Evolutionary conservation across 345 rosid species (phyloP).

Genomic region (Bruguiera parviflora): DNA sequence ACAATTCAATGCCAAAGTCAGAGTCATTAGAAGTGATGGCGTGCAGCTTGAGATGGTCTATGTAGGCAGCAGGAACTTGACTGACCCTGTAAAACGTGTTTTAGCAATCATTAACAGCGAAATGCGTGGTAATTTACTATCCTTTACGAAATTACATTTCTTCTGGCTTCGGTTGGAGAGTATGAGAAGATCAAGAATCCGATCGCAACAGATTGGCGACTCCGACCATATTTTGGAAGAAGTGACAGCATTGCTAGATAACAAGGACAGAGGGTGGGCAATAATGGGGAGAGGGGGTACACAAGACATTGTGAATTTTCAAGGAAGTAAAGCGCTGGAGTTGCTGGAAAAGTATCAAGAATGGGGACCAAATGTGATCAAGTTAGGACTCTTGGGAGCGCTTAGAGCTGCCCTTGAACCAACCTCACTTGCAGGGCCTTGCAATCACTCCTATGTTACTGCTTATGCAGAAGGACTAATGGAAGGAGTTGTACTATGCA

Average conservation of each 20-base stretch:
- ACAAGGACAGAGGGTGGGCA: constrained; percentile 52
- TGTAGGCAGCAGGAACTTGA: constrained; percentile 39
- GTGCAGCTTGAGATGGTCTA: constrained; percentile 51
- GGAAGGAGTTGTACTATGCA: constrained; percentile 39
- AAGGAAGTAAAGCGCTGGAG: constrained; percentile 35
- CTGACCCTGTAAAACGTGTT: constrained; percentile 23
- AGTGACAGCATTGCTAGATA: constrained; percentile 45
- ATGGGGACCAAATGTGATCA: constrained; percentile 49
- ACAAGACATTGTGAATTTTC: constrained; percentile 31
- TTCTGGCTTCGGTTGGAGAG: constrained; percentile 73
- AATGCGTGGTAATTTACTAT: constrained; percentile 25
- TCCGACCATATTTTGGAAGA: constrained; percentile 43
- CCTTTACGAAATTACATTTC: constrained; percentile 40
- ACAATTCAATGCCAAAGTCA: constrained; percentile 38
- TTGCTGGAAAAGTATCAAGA: constrained; percentile 37
- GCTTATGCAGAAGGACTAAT: constrained; percentile 40
- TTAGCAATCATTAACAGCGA: constrained; percentile 31
- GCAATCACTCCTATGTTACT: constrained; percentile 37
- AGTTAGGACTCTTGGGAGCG: constrained; percentile 51
- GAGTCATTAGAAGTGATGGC: constrained; percentile 33
- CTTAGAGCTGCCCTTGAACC: constrained; percentile 40
- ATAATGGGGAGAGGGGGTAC: constrained; percentile 48
- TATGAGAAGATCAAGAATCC: constrained; percentile 50
- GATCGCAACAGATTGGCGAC: constrained; percentile 22
- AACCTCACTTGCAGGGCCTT: constrained; percentile 22